These are phyloP conservation scores for Mucor indicus DNA, from an alignment of 371 early-diverging fungal genomes.

Conservation along the genomic window DNA sequence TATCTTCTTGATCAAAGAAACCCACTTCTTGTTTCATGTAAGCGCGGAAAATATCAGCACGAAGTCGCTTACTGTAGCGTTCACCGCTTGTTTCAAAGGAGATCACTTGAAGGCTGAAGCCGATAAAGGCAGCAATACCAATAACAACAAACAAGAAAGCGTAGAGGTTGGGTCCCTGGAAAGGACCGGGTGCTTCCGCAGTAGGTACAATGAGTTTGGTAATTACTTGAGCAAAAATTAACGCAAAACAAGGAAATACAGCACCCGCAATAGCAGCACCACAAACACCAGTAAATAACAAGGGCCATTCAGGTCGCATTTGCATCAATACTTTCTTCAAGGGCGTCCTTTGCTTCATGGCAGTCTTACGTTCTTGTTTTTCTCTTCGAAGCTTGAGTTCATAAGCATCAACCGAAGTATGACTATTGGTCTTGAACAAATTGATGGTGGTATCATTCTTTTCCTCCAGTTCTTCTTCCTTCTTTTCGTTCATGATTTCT, in stretches of 20 bases:
- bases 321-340: constrained; percentile 32
- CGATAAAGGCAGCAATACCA: constrained; percentile 53
- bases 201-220: constrained; percentile 20
- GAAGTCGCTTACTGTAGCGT: constrained; percentile 59
- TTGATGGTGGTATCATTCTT: constrained; percentile 15
- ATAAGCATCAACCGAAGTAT: constrained; percentile 41
- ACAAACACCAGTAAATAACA: constrained; percentile 35
- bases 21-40: constrained; percentile 80
- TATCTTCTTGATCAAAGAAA: constrained; percentile 82
- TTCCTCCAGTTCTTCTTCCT: constrained; percentile 13
- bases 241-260: constrained; percentile 52
- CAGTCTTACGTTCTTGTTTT: constrained; percentile 38
- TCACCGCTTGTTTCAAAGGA: constrained; percentile 54
- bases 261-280: constrained; percentile 59
- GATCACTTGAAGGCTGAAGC: constrained; percentile 34
- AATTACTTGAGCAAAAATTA: constrained; percentile 43
- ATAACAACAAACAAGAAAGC: constrained; percentile 74
- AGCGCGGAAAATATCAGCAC: constrained; percentile 56
- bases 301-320: constrained; percentile 39
- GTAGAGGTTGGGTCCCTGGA: constrained; percentile 65
- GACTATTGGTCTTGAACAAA: constrained; percentile 31
- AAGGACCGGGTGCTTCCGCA: constrained; percentile 25
- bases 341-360: constrained; percentile 49
- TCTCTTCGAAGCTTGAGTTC: constrained; percentile 46
- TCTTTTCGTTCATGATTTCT: constrained; percentile 18